Conservation (phyloP, 2,329 filamentous ascomycete genomes). For the Curvularia hawaiiensis region DNA sequence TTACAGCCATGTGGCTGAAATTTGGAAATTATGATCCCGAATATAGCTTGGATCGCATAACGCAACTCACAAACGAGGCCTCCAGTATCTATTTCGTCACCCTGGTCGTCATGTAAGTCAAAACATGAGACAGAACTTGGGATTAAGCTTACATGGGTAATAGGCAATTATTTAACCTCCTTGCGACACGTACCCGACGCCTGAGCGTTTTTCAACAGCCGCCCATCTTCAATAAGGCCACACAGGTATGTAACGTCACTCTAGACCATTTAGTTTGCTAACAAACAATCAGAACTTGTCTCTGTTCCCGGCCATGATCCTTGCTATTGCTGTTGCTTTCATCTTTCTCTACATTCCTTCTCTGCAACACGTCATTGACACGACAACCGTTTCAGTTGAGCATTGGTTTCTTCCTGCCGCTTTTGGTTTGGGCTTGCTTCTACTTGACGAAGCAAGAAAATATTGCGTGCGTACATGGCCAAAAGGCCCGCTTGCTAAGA, state of each 20-base stretch:
- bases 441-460: slow-evolving; percentile 71
- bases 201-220: slow-evolving; percentile 73
- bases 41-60: slow-evolving; percentile 37
- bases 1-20: slow-evolving; percentile 69
- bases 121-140: background rate
- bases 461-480: slow-evolving; percentile 66
- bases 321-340: slow-evolving; percentile 71
- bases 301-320: slow-evolving; percentile 72
- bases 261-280: background rate
- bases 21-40: slow-evolving; percentile 35
- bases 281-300: slow-evolving; percentile 61
- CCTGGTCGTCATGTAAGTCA: slow-evolving; percentile 72
- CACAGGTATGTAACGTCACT: slow-evolving; percentile 42
- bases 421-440: slow-evolving; percentile 68
- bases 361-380: slow-evolving; percentile 66
- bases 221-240: slow-evolving; percentile 66
- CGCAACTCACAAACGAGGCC: slow-evolving; percentile 64
- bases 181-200: slow-evolving; percentile 67
- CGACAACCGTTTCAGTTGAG: slow-evolving; percentile 68
- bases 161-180: slow-evolving; percentile 76
- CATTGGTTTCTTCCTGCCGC: slow-evolving; percentile 78
- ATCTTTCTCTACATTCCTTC: slow-evolving; percentile 69
- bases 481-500: slow-evolving; percentile 59
- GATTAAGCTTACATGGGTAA: slow-evolving; percentile 11
- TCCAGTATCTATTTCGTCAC: slow-evolving; percentile 81